Base-by-base conservation (phyloP, 768 basidiomycete species). In the Asterophora lycoperdoides region DNA sequence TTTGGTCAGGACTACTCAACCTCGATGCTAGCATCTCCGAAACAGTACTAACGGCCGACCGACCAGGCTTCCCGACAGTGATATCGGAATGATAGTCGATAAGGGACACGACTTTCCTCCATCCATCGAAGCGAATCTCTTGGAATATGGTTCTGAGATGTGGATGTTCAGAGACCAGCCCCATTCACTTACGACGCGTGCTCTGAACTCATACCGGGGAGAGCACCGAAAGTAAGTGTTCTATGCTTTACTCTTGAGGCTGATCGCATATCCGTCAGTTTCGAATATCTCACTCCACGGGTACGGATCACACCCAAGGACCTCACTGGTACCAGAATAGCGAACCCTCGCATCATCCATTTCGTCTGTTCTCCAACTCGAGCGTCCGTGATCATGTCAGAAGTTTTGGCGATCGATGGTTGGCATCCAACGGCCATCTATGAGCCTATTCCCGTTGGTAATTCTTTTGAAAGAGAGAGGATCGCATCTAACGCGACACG, bases 31-130 rank as follows among this genome's bases (percentile, higher is more conserved):
- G 41, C n/a, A 34, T 44, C 34, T 26, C 20, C n/a, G n/a, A n/a
- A 19, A 40, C 15, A 18, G 2, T 38, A 5, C 19, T 20, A 29
- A 30, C 18, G 8, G 18, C 32, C 40, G 52, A 41, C 32, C 40
- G 52, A 42, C 18, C 60, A 89, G 89, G 89, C 71, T 93, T 17
- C 73, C 83, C 0, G 63, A 88, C 1, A 58, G 73, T 20, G 61
- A 73, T 44, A 62, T 93, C 28, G 89, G 89, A 14, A 92, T 93
- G 89, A 77, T 95, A 46, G 68, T 96, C 37, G 92, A 95, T 67
- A 75, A 73, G 63, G 92, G 93, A 8, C 45, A 68, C 42, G 91
- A 94, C 63, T 93, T 92, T 60, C 84, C 88, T 18, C 53, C 59
- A 10, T 55, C 70, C 17, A 76, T 90, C 23, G 75, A 84, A 60